Percentiles rank a stretch among this genome's conserved stretches.
phyloP scores from a whole-genome alignment of 2,329 filamentous ascomycete species.

The Aspergillus udagawae region DNA sequence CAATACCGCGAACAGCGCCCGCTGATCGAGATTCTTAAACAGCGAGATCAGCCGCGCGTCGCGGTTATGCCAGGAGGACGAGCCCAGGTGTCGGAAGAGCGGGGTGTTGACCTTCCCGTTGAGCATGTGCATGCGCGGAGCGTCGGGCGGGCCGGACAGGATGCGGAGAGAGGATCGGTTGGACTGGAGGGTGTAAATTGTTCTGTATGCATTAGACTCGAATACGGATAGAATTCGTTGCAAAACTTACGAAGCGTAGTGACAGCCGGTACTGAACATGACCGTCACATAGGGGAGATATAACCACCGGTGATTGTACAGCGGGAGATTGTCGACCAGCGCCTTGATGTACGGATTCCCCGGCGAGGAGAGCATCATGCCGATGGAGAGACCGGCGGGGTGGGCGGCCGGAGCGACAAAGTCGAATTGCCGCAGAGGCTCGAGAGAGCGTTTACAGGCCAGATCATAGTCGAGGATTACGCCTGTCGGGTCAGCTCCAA shows the following conservation, averaged over 20 bases:
- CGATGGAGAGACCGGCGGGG: conserved; percentile 40
- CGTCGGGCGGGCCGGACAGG: conserved; percentile 27
- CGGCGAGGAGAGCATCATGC: conserved; percentile 40
- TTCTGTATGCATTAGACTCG: conserved; percentile 13
- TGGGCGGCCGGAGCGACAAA: conserved; percentile 42
- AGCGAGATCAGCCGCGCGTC: conserved; percentile 31
- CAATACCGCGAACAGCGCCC: conserved; percentile 2
- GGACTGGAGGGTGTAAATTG: conserved; percentile 36
- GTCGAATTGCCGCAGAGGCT: conserved; percentile 38
- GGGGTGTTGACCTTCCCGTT: conserved; percentile 40
- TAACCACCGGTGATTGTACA: conserved; percentile 39
- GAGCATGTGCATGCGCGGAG: conserved; percentile 33
- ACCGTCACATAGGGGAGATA: conserved; percentile 39
- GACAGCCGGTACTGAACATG: conserved; percentile 44
- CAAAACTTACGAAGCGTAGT: conserved; percentile 36
- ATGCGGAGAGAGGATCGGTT: conserved; percentile 34
- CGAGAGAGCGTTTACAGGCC: conserved; percentile 37
- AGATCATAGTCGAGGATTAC: conserved; percentile 36
- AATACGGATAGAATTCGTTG: too few relatives aligned
- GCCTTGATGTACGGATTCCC: conserved; percentile 32
- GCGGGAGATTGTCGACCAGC: conserved; percentile 30
- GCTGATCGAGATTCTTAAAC: conserved; percentile 5
- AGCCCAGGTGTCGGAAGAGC: conserved; percentile 41
- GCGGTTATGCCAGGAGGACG: conserved; percentile 42
- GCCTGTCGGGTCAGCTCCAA: conserved; percentile 8